Base-by-base conservation (phyloP, 2,329 filamentous ascomycete genomes). In the Phaeophleospora eucalypticola region DNA sequence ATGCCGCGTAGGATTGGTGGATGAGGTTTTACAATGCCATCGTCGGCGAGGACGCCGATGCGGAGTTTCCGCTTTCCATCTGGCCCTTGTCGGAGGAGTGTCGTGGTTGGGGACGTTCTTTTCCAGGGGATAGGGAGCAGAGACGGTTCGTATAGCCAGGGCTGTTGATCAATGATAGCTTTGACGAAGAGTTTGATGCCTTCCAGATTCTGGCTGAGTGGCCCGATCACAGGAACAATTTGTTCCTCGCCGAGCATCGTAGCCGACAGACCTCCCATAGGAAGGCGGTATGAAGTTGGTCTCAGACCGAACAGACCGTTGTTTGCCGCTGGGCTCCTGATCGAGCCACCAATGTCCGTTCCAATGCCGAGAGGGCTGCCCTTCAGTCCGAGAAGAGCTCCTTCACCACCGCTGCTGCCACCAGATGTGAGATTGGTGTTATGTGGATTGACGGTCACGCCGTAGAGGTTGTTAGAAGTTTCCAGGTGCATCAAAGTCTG, bases 21-120 rank as follows among this genome's bases (percentile, higher is more conserved):
- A 42, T 86, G 84, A 0, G 84, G 84, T 4, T 66, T 71, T 3
- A 85, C 82, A 41, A 82, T 71, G 8, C 76, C 79, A 60, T 87
- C 84, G 62, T 83, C 70, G 75, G 77, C 81, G 65, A 86, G 71
- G 24, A 87, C 76, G 3, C 71, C 83, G 43, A 87, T 69, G 36
- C 70, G 77, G 18, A 86, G 63, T 43, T 64, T 74, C 17, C 63
- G 62, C 10, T 53, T 56, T 6, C 56, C 58, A 24, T 57, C 44
- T 32, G 35, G 17, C 48, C 47, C 47, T 37, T 39, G 9, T 10
- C 58, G 54, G 4, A 61, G 51, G 6, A 60, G 48, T 3, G 48
- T 48, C 2, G 15, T 32, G 3, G 35, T 33, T 12, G 24, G 24
- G 3, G 43, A 43, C 4, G 46, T 44, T 38, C 52, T 50, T 32